Base-by-base conservation (phyloP, 345 rosid species). In the Pistacia atlantica region DNA sequence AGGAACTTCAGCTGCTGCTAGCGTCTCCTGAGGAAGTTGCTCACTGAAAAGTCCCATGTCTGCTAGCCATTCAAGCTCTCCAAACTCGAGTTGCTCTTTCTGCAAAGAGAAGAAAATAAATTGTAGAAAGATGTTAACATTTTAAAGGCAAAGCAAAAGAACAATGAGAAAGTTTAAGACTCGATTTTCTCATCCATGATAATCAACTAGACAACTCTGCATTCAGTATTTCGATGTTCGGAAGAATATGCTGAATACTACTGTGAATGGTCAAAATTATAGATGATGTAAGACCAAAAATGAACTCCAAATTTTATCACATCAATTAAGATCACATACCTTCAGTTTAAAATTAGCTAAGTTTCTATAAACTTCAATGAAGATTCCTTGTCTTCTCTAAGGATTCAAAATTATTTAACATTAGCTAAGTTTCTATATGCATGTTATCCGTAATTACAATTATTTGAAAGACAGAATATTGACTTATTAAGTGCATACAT, bases 1-100 rank as follows among this genome's bases (percentile, higher is more conserved):
- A 20, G 99, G 99, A 56, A 95, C 99, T 84, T 95, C 91, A 45
- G 98, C 98, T 59, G 90, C 94, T 71, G 93, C 87, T 64, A 84
- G 80, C 59, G 91, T 83, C 79, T 90, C 92, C 38, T 87, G 80
- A 35, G 89, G 83, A 56, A 88, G 65, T 64, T 91, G 92, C 61
- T 95, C 96, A 8, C 84, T 76, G 48, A 93, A 88, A 56, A 93
- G 80, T 59, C 93, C 83, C 86, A 89, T 87, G 69, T 95, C 98
- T 28, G 92, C 83, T 49, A 95, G 86, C 99, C 97, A 95, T 11
- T 93, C 96, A 3, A 95, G 75, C 83, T 87, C 97, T 54, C 96
- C 97, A 2, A 93, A 74, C 83, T 90, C 93, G 62, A 92, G 84
- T 16, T 89, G 91, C 77, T 86, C 97, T 76, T 93, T 95, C 97